Evolutionary conservation across 2,329 filamentous ascomycete genomes (phyloP), one percentile per base, ranked within the genome.

Genomic region (Diaporthe citriasiana): DNA sequence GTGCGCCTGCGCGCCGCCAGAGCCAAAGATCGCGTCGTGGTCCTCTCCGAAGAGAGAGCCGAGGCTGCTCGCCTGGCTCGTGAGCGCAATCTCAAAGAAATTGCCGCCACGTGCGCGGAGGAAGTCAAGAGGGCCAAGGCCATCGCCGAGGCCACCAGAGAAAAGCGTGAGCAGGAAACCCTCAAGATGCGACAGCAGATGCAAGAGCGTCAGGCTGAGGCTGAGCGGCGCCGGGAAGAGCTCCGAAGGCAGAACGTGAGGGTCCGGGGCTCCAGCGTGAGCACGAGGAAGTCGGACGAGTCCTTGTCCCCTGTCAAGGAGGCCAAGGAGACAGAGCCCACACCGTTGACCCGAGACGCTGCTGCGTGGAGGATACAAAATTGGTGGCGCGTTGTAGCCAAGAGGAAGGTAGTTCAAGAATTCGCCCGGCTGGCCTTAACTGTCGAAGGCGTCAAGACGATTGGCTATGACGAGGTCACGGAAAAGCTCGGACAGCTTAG

Each of bases 91-190:
- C 84, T 97, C 25, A 94, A 93, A 12, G 94, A 95, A 81, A 95
- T 96, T 56, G 93, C 94, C 5, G 93, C 94, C 65, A 89, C 91
- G 75, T 96, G 94, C 80, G 94, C 94, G 27, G 94, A 95, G 82
- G 94, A 97, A 81, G 94, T 97, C 22, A 92, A 93, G 80, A 89
- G 93, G 76, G 94, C 94, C 70, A 96, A 96, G 85, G 92, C 93
- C 68, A 88, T 95, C n/a, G 94, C 94, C 19, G 93, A 95, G 81
- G 92, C 89, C 73, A 95, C 94, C 86, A 95, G 94, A 83, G 93
- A 94, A 84, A 93, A 93, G 81, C 91, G 94, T 76, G 92, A 95
- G 80, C 91, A 92, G 73, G 93, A 95, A 76, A 89, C 93, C 73
- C 88, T 88, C 77, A 91, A 91, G 79, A 87, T 94, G 81, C 90